These are phyloP conservation scores for Fusarium sp. DNA, from an alignment of 2,329 filamentous ascomycete species.

Conservation along the genomic window DNA sequence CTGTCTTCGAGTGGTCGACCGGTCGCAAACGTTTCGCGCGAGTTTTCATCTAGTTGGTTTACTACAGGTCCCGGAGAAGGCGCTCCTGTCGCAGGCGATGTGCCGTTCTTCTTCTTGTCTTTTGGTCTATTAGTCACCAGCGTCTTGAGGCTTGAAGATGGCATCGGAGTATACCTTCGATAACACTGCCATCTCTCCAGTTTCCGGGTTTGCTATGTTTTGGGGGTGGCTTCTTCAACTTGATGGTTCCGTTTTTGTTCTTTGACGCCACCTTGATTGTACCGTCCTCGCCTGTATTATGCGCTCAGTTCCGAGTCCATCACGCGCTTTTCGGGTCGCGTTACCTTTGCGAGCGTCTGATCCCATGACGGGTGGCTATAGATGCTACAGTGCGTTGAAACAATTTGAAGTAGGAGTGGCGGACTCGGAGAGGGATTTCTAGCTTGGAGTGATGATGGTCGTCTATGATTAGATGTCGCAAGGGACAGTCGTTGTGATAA, in stretches of 20 bases:
- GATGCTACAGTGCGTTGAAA: not conserved
- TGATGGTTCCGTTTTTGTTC: conserved; percentile 70
- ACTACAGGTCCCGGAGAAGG: conserved; percentile 70
- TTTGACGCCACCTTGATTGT: conserved; percentile 76
- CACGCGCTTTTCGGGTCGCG: conserved; percentile 29
- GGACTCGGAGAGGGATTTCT: not conserved
- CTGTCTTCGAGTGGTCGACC: conserved; percentile 86
- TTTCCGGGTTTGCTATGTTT: conserved; percentile 79
- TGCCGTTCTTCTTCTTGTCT: conserved; percentile 69
- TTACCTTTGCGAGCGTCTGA: conserved; percentile 52
- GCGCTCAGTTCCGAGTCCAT: conserved; percentile 34
- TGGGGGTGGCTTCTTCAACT: conserved; percentile 74
- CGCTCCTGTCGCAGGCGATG: conserved; percentile 59
- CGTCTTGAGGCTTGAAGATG: not conserved
- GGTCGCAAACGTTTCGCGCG: conserved; percentile 84
- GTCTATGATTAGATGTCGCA: conserved; percentile 8
- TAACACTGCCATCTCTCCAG: conserved; percentile 78
- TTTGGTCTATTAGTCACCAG: conserved; percentile 54
- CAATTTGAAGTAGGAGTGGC: not conserved
- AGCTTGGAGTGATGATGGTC: conserved; percentile 21
- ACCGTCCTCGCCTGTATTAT: conserved; percentile 65
- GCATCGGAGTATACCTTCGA: conserved; percentile 67
- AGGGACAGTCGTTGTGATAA: conserved; percentile 34
- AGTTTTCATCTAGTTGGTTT: conserved; percentile 81
- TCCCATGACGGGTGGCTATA: conserved; percentile 34